phyloP scores from a whole-genome alignment of 768 basidiomycete species.

The Grammothele lineata region DNA sequence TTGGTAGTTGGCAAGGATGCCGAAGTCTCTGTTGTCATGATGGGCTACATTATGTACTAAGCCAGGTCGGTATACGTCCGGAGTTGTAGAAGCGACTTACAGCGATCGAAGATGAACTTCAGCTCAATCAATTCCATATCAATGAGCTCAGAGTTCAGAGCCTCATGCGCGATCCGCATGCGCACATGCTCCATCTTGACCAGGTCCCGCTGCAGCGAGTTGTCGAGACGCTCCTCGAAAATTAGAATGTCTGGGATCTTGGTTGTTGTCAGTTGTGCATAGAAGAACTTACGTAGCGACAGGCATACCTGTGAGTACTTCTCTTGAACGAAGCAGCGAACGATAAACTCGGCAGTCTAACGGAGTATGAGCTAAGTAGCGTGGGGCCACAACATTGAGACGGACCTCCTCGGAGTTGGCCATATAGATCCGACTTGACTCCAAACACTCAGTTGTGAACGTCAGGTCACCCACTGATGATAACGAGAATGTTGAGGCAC shows the following conservation, averaged over 20 bases:
- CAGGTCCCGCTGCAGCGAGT: constrained; percentile 80
- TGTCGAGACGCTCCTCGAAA: constrained; percentile 78
- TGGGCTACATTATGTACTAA: too few species aligned
- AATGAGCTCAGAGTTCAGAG: constrained; percentile 62
- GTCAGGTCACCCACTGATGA: constrained; percentile 75
- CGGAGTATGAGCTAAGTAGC: too few species aligned
- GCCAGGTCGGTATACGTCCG: too few species aligned
- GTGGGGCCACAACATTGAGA: too few species aligned
- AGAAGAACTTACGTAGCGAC: neutral
- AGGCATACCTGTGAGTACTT: constrained; percentile 78
- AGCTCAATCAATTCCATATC: constrained; percentile 83
- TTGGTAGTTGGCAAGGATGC: constrained; percentile 76
- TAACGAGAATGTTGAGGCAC: constrained; percentile 75
- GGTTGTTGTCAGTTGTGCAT: neutral
- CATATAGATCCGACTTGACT: constrained; percentile 77
- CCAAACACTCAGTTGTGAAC: constrained; percentile 68
- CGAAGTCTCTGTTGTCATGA: constrained; percentile 84
- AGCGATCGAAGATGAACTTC: constrained; percentile 76
- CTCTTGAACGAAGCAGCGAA: constrained; percentile 72
- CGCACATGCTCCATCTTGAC: constrained; percentile 81
- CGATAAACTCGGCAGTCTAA: constrained; percentile 76
- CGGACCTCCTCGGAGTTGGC: constrained; percentile 75
- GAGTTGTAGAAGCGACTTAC: constrained; percentile 35
- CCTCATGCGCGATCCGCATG: constrained; percentile 77
- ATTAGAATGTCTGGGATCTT: constrained; percentile 82